Evolutionary conservation across 805 yeast species (phyloP), one percentile per base, ranked within the genome.

Genomic region (Pichia insulana): DNA sequence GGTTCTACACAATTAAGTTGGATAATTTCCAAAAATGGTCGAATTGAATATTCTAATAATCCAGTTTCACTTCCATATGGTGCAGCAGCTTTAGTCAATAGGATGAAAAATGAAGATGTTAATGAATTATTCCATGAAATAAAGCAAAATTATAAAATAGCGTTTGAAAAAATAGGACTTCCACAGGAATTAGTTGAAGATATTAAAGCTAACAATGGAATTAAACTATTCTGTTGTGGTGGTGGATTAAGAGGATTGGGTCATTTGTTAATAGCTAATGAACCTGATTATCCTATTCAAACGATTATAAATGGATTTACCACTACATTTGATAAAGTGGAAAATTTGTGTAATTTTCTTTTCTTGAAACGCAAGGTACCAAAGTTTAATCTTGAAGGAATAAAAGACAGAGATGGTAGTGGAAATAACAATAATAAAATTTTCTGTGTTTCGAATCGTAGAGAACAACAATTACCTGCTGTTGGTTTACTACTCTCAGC

Each of bases 181-280:
- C 87, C 87, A 3, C 55, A 60, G 30, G 69, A 64, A 26, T 61
- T 81, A 53, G 53, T 65, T 10, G 67, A 68, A 19, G 72, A 70
- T 40, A 82, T 84, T 1, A 63, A 64, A 33, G 54, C 53, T 28
- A 73, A 72, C 34, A 81, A 80, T 13, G 88, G 88, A 0, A 74
- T 74, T 50, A 73, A 76, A 48, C 53, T 83, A 34, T 80, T 75
- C 54, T 73, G 81, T 4, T 78, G 84, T 50, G 89, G 89, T 40
- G 87, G 88, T 43, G 89, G 88, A 0, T 65, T 80, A 37, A 68
- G 89, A 51, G 85, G 83, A 2, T 64, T 82, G 43, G 88, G 87
- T 0, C 79, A 78, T 56, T 58, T 79, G 19, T 51, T 81, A 11
- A 61, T 80, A 36, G 63, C 68, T 16, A 62, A 61, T 47, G 69